phyloP scores from a whole-genome alignment of 257 asterid genomes.

The Penstemon newberryi region DNA sequence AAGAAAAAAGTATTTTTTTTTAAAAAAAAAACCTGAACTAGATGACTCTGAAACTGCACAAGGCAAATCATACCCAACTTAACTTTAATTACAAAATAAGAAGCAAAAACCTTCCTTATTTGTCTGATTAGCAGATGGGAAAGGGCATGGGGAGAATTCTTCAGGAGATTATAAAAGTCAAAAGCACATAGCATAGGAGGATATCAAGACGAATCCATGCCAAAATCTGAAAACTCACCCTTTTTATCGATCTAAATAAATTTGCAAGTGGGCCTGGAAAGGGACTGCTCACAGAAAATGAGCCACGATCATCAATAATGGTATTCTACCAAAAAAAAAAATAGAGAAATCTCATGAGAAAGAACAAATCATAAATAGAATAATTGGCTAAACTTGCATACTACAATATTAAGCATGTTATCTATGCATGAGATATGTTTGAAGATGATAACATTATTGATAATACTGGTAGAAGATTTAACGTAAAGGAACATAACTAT shows the following conservation, averaged over 20 bases:
- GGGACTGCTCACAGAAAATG: conserved; percentile 85
- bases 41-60: conserved; percentile 25
- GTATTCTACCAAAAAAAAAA: conserved; percentile 57
- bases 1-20: too few species aligned
- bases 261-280: conserved; percentile 66
- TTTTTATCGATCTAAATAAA: conserved; percentile 59
- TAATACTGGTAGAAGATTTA: background rate
- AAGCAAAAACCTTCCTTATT: conserved; percentile 2
- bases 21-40: background rate
- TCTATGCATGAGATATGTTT: background rate
- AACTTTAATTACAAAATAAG: conserved; percentile 2
- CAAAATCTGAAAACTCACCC: conserved; percentile 40
- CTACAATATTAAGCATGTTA: conserved; percentile 5
- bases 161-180: background rate
- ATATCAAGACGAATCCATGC: too few species aligned
- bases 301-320: conserved; percentile 81
- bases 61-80: conserved; percentile 1
- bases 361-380: conserved; percentile 23
- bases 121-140: background rate
- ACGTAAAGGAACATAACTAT: too few species aligned
- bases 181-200: background rate
- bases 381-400: conserved; percentile 1
- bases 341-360: conserved; percentile 8
- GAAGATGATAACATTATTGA: conserved; percentile 4
- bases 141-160: background rate